Evolutionary conservation across 2,329 filamentous ascomycete genomes (phyloP), one percentile per base, ranked within the genome.

Genomic region (Knufia petricola): DNA sequence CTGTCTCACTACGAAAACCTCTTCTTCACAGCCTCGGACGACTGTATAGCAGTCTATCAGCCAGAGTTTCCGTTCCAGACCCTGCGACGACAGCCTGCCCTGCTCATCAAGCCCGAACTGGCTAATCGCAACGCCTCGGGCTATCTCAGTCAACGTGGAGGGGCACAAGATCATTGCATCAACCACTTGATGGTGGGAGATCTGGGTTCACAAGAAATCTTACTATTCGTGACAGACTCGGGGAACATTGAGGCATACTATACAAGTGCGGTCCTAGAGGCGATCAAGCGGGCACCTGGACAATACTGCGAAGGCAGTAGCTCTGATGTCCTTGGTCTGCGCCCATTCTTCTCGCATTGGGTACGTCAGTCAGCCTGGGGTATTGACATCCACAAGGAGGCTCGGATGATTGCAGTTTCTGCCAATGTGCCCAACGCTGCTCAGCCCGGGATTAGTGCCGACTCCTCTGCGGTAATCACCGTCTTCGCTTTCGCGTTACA

Each of bases 331-430:
- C 50, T 61, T 6, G 61, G 64, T 42, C 59, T 71, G 13, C 61
- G 61, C 15, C 66, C 69, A 1, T 85, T 94, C 60, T 85, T 95
- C 50, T 78, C 80, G 50, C 77, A 84, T 31, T 88, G 85, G 61
- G 87, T 95, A 2, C 78, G 78, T 1, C 69, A 67, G 20, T 90
- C 86, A 51, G 90, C 89, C 2, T 98, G 92, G 92, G 92, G 90
- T 0, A 66, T 95, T 41, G 84, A 87, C 6, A 75, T 95, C 9
- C 90, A 96, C 63, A 75, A 79, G 52, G 70, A 81, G 53, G 87
- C 86, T n/a, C 80, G 89, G 0, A 70, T 95, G 52, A 84, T 98
- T 53, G 92, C 90, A 0, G 82, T 94, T 32, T 86, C 85, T 58
- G 81, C 85, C 0, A 98, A 98, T 62, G 77, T 74, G 0, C 48